These are phyloP conservation scores for Citrus mangshanensis DNA, from an alignment of 345 rosid genomes.

Conservation along the genomic window DNA sequence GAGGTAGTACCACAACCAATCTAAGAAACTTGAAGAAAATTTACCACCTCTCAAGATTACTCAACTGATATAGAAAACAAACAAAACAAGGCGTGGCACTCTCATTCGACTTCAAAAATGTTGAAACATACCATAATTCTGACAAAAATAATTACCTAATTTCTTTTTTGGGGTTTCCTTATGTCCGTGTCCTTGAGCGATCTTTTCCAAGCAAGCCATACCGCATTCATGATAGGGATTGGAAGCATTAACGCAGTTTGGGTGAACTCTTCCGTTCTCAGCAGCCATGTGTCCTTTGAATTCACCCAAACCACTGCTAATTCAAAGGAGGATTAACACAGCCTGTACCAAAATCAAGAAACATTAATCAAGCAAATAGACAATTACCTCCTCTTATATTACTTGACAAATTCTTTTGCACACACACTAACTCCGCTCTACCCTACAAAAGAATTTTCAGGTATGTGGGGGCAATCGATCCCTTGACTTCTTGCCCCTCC, in stretches of 20 bases:
- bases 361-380: neutral
- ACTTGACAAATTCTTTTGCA: neutral
- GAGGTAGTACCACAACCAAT: neutral
- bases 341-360: neutral
- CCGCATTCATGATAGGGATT: constrained; percentile 67
- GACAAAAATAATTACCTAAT: constrained; percentile 23
- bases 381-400: neutral
- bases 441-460: too few species aligned
- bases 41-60: neutral
- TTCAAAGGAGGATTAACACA: constrained; percentile 10
- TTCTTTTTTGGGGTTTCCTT: constrained; percentile 15
- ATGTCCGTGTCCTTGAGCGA: constrained; percentile 32
- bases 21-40: neutral
- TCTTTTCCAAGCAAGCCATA: constrained; percentile 48
- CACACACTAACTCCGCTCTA: too few species aligned
- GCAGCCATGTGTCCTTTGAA: constrained; percentile 17
- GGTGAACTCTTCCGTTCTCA: constrained; percentile 35
- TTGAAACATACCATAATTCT: neutral
- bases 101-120: neutral
- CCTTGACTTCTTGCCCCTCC: neutral
- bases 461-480: neutral
- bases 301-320: constrained; percentile 1
- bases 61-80: neutral
- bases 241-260: constrained; percentile 45
- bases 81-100: neutral